Evolutionary conservation across 805 yeast genomes (phyloP).

Genomic region (Myxozyma nipponensis): DNA sequence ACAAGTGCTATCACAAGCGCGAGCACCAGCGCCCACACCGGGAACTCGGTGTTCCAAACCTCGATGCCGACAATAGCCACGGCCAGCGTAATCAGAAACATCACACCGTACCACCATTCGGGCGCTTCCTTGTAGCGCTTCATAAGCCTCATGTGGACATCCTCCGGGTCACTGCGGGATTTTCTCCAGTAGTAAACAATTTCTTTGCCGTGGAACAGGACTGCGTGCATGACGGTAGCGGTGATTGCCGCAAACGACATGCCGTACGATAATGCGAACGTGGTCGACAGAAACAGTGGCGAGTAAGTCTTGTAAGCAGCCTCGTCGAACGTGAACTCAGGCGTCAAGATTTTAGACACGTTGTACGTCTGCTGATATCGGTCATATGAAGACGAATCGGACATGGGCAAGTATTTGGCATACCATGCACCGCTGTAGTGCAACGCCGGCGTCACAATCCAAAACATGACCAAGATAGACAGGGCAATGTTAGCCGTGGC

Average conservation of each 20-base stretch:
- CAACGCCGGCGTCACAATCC: constrained; percentile 42
- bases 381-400: constrained; percentile 51
- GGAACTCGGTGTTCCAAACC: too few species aligned
- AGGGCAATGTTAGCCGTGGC: constrained; percentile 42
- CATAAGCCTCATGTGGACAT: constrained; percentile 47
- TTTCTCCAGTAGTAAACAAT: constrained; percentile 48
- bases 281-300: constrained; percentile 65
- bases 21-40: constrained; percentile 59
- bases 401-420: constrained; percentile 42
- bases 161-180: constrained; percentile 45
- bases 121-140: constrained; percentile 55
- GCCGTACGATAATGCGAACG: constrained; percentile 55
- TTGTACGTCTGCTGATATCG: constrained; percentile 49
- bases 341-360: constrained; percentile 46
- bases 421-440: constrained; percentile 37
- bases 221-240: constrained; percentile 31
- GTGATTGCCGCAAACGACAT: constrained; percentile 32
- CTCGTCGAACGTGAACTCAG: constrained; percentile 46
- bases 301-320: constrained; percentile 51
- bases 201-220: constrained; percentile 39
- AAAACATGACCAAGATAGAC: constrained; percentile 36
- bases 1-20: constrained; percentile 52
- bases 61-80: constrained; percentile 40
- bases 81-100: constrained; percentile 47
- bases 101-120: constrained; percentile 52